Base-by-base conservation (phyloP, 148 eudicot species). In the Rhododendron molle region DNA sequence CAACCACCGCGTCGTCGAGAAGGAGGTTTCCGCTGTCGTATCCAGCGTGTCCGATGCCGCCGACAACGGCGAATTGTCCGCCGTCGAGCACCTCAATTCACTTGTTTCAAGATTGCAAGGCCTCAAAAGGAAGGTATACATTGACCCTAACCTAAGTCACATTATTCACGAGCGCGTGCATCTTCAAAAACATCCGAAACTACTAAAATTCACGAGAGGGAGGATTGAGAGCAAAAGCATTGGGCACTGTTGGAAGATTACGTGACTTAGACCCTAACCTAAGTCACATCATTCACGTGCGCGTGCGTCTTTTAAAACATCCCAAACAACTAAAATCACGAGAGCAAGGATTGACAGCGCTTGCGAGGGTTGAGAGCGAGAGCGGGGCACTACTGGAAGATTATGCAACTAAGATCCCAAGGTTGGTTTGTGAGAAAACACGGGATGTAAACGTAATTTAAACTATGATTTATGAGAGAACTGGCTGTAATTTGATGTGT, bases 71-170 rank as follows among this genome's bases (percentile, higher is more conserved):
- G 91, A 91, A 60, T 85, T 93, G 18, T 87, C 93, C 2, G 96
- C 98, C 30, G 96, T 97, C 81, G 82, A 85, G 16, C 94, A 91
- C 7, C 95, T 95, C 60, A 89, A 88, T 77, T 93, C 96, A 2
- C 95, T 97, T 7, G 99, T 97, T 60, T 94, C 95, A 58, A 89
- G 98, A 83, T 91, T 97, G 36, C 98, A 95, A 90, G 99, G 99
- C 49, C 95, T 97, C 89, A 95, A 97, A 85, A 82, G 99, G 9
- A 97, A 95, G 95, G 98, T 93, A 44, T 1, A 46, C 0, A 15
- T 5, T 16, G 65, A 54, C 49, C 49, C 69, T 52, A 5, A n/a
- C 13, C n/a, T 54, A 54, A 16, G 60, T 3, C 16, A 11, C 54
- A 50, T 50, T 2, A 50, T 11, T 16, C 20, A 5, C 60, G 21